A percentile compares a stretch with the other conserved stretches of the same genome.
Conservation (phyloP, 352 stramenopile species). For the Hyaloperonospora brassicae region DNA sequence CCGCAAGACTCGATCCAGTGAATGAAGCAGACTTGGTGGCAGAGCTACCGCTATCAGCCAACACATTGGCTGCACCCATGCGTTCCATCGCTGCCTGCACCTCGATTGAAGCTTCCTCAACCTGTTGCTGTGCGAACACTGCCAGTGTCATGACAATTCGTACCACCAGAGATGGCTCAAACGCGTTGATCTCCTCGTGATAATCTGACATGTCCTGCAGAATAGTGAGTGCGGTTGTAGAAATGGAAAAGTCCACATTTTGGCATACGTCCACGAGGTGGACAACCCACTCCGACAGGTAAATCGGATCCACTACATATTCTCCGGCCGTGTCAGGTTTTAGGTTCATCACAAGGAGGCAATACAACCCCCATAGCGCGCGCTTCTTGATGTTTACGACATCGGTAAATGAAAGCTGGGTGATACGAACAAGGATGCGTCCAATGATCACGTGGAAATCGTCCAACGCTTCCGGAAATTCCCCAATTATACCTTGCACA, state of each 20-base stretch:
- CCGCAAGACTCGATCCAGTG: constrained; percentile 26
- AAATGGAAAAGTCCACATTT: constrained; percentile 62
- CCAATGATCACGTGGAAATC: constrained; percentile 66
- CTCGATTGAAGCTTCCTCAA: constrained; percentile 83
- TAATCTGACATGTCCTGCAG: constrained; percentile 75
- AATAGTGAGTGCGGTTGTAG: constrained; percentile 67
- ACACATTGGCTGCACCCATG: constrained; percentile 17
- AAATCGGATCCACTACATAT: constrained; percentile 31
- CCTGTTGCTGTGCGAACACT: constrained; percentile 80
- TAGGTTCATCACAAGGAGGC: constrained; percentile 65
- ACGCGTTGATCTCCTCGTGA: constrained; percentile 55
- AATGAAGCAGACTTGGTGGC: constrained; percentile 25
- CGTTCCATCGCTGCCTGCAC: constrained; percentile 74
- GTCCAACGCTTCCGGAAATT: constrained; percentile 62
- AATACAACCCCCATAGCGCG: constrained; percentile 74
- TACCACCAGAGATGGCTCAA: constrained; percentile 60
- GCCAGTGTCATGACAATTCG: constrained; percentile 84
- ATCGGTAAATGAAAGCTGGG: constrained; percentile 64
- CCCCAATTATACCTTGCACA: constrained; percentile 47
- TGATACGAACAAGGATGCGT: constrained; percentile 66
- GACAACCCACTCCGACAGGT: constrained; percentile 71
- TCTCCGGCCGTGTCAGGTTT: constrained; percentile 21
- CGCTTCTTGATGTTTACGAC: constrained; percentile 73
- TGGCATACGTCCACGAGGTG: constrained; percentile 77
- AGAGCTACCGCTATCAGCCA: constrained; percentile 11